phyloP scores from a whole-genome alignment of 257 asterid species.

The Plantago elongata region DNA sequence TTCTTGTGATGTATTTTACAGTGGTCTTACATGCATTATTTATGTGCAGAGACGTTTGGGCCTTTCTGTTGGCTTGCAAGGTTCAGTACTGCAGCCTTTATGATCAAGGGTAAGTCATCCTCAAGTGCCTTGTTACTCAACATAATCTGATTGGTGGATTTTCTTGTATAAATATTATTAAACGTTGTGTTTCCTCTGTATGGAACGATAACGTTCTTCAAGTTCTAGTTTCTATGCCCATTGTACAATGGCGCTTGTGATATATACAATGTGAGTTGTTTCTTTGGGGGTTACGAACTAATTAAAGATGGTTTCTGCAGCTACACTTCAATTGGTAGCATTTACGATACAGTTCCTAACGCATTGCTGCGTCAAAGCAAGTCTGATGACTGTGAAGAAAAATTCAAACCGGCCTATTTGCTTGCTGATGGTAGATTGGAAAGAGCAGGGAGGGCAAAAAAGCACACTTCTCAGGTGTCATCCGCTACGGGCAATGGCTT shows the following conservation, averaged over 20 bases:
- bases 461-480: constrained; percentile 35
- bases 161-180: not conserved
- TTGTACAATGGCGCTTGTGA: no score
- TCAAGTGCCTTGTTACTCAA: constrained; percentile 13
- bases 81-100: constrained; percentile 90
- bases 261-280: not conserved
- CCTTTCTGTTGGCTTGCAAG: constrained; percentile 91
- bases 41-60: constrained; percentile 85
- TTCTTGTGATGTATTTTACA: not conserved
- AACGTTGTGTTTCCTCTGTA: not conserved
- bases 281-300: not conserved
- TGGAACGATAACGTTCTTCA: no score
- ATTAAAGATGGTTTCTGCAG: constrained; percentile 36
- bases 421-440: constrained; percentile 91
- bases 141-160: constrained; percentile 5
- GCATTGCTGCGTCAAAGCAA: constrained; percentile 45
- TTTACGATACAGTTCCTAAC: constrained; percentile 90
- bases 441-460: constrained; percentile 88
- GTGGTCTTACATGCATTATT: constrained; percentile 22
- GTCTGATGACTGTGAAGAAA: constrained; percentile 39
- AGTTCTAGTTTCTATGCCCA: not conserved
- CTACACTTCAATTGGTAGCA: constrained; percentile 94
- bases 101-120: constrained; percentile 72
- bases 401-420: constrained; percentile 74
- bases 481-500: constrained; percentile 52